Evolutionary conservation across 805 yeast species (phyloP).

Genomic region (Sugiyamaella smithiae): DNA sequence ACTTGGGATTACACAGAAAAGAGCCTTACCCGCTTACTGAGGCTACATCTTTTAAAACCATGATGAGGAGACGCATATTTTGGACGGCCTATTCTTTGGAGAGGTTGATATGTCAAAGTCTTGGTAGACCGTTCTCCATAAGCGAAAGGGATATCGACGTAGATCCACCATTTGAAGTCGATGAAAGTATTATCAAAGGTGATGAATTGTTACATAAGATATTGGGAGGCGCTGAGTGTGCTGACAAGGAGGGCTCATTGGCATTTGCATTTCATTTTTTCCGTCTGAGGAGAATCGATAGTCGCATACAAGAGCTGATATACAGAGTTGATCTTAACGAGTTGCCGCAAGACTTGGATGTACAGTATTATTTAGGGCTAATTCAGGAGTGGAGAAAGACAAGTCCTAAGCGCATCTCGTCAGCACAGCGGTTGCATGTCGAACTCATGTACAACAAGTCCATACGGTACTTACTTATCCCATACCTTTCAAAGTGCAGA

Average conservation of each 20-base stretch:
- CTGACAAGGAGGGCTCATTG: not conserved
- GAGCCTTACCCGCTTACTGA: conserved; percentile 15
- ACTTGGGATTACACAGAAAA: conserved; percentile 78
- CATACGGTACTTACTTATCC: conserved; percentile 8
- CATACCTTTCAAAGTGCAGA: conserved; percentile 3
- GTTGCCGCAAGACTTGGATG: conserved; percentile 3
- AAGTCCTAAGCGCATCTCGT: conserved; percentile 4
- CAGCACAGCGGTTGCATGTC: not conserved
- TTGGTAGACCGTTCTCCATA: conserved; percentile 83
- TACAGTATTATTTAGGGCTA: not conserved
- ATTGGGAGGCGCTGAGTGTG: not conserved
- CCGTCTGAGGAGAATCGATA: conserved; percentile 67
- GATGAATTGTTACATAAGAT: not conserved
- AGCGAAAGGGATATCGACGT: conserved; percentile 75
- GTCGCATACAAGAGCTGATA: conserved; percentile 65
- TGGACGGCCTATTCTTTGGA: conserved; percentile 88
- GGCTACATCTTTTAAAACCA: conserved; percentile 53
- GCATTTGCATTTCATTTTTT: conserved; percentile 62
- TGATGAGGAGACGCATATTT: conserved; percentile 68
- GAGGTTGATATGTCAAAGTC: conserved; percentile 76
- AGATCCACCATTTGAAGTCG: conserved; percentile 66
- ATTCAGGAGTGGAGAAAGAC: conserved; percentile 6
- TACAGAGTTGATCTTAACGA: conserved; percentile 36
- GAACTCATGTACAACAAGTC: conserved; percentile 13
- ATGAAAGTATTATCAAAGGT: conserved; percentile 56